Conservation (phyloP, 257 asterid genomes). For the Solanum piurae region DNA sequence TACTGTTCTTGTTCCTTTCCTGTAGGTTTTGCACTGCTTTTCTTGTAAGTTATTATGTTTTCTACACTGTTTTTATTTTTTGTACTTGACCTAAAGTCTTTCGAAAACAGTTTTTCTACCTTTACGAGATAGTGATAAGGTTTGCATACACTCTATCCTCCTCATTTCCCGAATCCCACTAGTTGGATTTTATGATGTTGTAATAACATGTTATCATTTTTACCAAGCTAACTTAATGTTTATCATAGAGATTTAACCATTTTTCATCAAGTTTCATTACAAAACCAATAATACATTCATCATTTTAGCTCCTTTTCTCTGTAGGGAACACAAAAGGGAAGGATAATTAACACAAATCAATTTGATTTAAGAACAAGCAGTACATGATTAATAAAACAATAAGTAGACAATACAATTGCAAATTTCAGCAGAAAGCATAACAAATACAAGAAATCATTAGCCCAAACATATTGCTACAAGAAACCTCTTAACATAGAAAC, state of each 20-base stretch:
- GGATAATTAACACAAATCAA: not conserved
- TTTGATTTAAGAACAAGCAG: not conserved
- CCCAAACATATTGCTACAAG: not conserved
- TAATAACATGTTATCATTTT: not conserved
- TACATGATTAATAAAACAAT: not conserved
- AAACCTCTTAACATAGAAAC: not conserved
- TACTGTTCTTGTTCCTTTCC: too few relatives aligned
- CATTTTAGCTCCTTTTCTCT: not conserved
- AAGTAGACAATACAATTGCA: not conserved
- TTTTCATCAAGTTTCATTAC: not conserved
- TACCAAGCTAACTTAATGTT: not conserved
- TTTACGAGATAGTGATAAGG: too few relatives aligned
- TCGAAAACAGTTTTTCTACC: too few relatives aligned
- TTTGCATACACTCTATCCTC: too few relatives aligned
- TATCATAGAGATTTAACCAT: not conserved
- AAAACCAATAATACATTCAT: not conserved
- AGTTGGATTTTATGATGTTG: not conserved
- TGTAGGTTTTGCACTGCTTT: too few relatives aligned
- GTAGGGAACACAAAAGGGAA: not conserved
- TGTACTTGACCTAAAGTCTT: too few relatives aligned
- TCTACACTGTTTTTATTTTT: not conserved
- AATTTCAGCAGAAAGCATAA: not conserved
- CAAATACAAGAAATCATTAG: not conserved
- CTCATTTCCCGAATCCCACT: too few relatives aligned
- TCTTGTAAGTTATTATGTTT: not conserved